Base-by-base conservation (phyloP, 192 early-diverging fungal species). In the Rhizophagus prolifer region DNA sequence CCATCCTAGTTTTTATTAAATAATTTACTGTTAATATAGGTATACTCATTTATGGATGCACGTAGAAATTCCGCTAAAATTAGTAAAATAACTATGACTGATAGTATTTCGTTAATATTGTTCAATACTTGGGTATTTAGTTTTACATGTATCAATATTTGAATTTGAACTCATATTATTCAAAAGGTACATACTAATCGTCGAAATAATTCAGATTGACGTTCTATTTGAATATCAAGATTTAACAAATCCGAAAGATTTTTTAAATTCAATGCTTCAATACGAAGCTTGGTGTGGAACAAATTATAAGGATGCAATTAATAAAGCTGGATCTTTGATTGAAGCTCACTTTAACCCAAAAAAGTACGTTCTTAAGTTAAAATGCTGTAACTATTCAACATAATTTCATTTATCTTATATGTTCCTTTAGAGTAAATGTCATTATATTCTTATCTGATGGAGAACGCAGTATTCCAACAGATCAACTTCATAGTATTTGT, bases 401-500 rank as follows among this genome's bases (percentile, higher is more conserved):
- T 76, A 28, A 41, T 8, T 28, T 26, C 0, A 41, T 28, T 38
- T 41, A 13, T 50, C 12, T 62, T 60, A 38, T 0, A 38, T 38
- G 6, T 38, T 38, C 0, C 5, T 64, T 19, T 34, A 79, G 78
- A 25, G 28, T 10, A 26, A 72, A 72, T 74, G 3, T 79, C 8
- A 74, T 79, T 36, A 74, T 79, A 25, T 79, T 79, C 31, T 31
- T 79, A 59, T 79, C 78, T 4, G 78, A 79, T 63, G 78, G 78
- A 19, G 26, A 59, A 64, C 13, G 30, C 38, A 1, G 1, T 26
- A 8, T 34, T 14, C 78, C 78, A 21, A 54, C 23, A 14, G 16
- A 23, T n/a, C 41, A 64, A 67, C 58, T 68, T n/a, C 25, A 28
- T n/a, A 38, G 9, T 38, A 23, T 76, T 38, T 76, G 75, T 58